Evolutionary conservation across 148 eudicot species (phyloP).

Genomic region (Rhododendron henanense): DNA sequence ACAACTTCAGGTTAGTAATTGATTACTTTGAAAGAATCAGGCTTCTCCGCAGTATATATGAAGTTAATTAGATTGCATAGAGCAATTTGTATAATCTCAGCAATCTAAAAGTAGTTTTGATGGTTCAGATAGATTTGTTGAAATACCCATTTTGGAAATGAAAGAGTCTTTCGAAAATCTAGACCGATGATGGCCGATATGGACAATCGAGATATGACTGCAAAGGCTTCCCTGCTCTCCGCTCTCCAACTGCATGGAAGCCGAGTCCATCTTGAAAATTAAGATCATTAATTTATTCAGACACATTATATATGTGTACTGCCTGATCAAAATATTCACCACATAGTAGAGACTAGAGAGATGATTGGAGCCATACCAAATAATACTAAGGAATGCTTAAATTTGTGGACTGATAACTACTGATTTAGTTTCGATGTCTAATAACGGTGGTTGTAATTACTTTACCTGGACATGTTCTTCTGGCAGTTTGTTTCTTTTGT

Average conservation of each 20-base stretch:
- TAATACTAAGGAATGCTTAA: not conserved
- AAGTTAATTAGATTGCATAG: too few relatives aligned
- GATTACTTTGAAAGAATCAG: too few relatives aligned
- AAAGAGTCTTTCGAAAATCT: not conserved
- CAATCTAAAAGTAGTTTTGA: not conserved
- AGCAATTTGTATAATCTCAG: too few relatives aligned
- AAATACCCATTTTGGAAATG: not conserved
- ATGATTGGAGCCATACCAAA: not conserved
- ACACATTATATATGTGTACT: not conserved
- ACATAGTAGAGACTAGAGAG: not conserved
- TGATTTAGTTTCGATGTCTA: not conserved
- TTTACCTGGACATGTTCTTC: too few relatives aligned
- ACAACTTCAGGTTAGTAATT: slow-evolving; percentile 42
- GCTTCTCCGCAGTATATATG: not conserved
- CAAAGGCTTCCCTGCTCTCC: not conserved
- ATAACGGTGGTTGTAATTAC: too few relatives aligned
- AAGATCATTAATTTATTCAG: not conserved
- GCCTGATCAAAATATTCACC: not conserved
- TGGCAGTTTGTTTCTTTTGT: too few relatives aligned
- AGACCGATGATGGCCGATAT: too few relatives aligned
- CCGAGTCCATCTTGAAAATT: not conserved
- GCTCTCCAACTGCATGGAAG: not conserved
- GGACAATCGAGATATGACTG: not conserved
- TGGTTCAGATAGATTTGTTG: not conserved
- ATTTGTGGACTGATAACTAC: not conserved